Base-by-base conservation (phyloP, 345 rosid species). In the Ceriops decandra region DNA sequence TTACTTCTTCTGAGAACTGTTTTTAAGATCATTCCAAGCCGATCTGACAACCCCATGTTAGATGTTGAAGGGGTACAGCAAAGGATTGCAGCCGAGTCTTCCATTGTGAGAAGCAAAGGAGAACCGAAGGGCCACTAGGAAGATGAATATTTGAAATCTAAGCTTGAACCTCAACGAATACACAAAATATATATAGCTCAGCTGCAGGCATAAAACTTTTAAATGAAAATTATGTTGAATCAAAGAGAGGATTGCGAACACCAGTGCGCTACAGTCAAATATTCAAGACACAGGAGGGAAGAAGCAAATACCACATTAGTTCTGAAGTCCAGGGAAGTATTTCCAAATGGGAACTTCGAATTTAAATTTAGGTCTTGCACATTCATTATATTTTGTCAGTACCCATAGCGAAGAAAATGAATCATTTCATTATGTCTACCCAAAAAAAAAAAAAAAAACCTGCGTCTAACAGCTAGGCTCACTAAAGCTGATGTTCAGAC, bases 341-440 rank as follows among this genome's bases (percentile, higher is more conserved):
- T 95, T 54, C 84, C 97, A 71, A 93, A 91, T 64, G 92, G 95
- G 66, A 93, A 89, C 66, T 82, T 86, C 7, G 97, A 87, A 62
- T 88, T 82, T 69, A 79, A 22, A 65, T 93, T 93, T 70, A 91
- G 68, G 81, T 93, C 98, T 88, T 93, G 96, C 69, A 91, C 88
- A 52, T 81, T 63, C 88, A 52, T 81, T 63, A 68, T 88, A 86
- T 76, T 85, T 90, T 0, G 92, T 89, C 64, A 93, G 79, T 67
- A 88, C 87, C 97, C 87, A 83, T 69, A 66, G 49, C 62, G 53
- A 68, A 64, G 53, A 68, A 57, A 70, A 67, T 35, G 64, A 49
- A 60, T 5, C 46, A 46, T 38, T n/a, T 57, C 11, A 11, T n/a
- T 30, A 10, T 33, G 46, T 38, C 15, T 38, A 10, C 46, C 46